These are phyloP conservation scores for Cymbidium sinense DNA, from an alignment of 106 monocot species.

Conservation along the genomic window DNA sequence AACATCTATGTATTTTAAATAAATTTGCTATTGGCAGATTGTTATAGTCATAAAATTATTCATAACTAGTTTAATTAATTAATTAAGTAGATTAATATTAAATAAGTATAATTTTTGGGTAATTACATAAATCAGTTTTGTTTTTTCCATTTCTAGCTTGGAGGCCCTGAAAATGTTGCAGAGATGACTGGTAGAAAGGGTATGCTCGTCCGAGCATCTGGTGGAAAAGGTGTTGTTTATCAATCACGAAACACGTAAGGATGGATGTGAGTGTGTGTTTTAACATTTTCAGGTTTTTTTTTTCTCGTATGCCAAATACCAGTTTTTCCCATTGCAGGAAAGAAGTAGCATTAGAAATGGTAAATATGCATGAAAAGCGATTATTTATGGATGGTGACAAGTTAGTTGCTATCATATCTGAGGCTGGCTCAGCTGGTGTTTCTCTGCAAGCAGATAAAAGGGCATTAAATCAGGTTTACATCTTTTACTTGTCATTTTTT, in stretches of 20 bases:
- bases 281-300: neutral
- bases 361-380: constrained; percentile 97
- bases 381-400: constrained; percentile 98
- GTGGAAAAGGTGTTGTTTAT: constrained; percentile 95
- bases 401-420: constrained; percentile 89
- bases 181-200: constrained; percentile 98
- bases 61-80: too few relatives aligned
- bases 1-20: too few relatives aligned
- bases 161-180: constrained; percentile 93
- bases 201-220: constrained; percentile 84
- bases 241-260: constrained; percentile 85
- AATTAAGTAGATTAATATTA: too few relatives aligned
- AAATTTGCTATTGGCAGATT: too few relatives aligned
- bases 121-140: neutral
- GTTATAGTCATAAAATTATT: too few relatives aligned
- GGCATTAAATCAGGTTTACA: constrained; percentile 75
- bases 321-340: constrained; percentile 49
- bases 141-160: constrained; percentile 43
- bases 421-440: constrained; percentile 98
- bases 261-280: constrained; percentile 10
- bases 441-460: constrained; percentile 97
- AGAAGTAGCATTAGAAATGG: constrained; percentile 96
- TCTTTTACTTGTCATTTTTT: constrained; percentile 5
- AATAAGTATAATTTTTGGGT: neutral
- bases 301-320: constrained; percentile 1